A percentile compares a stretch with the other conserved stretches of the same genome.
Conservation (phyloP, 169 alveolate genomes). For the Plasmodium relictum region DNA sequence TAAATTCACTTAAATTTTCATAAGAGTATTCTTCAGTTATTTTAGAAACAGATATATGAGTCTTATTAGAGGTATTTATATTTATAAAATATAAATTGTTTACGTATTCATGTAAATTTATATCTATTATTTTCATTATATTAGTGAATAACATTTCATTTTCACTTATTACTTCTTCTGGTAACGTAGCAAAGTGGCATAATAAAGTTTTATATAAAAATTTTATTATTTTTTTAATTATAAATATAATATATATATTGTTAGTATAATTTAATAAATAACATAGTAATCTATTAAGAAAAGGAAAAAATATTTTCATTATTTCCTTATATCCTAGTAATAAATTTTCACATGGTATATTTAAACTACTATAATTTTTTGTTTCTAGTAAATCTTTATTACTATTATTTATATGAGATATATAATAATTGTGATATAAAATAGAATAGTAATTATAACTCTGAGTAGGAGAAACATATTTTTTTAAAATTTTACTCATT, state of each 20-base stretch:
- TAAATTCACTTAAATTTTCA: constrained; percentile 61
- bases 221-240: constrained; percentile 36
- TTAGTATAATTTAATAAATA: constrained; percentile 13
- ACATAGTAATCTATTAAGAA: constrained; percentile 40
- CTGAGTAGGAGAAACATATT: constrained; percentile 33
- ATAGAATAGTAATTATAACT: constrained; percentile 21
- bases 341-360: constrained; percentile 74
- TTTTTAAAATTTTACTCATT: constrained; percentile 60
- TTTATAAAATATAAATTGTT: constrained; percentile 56
- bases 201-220: constrained; percentile 50
- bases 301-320: constrained; percentile 49
- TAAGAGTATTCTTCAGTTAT: constrained; percentile 60
- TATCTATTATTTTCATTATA: constrained; percentile 58
- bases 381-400: constrained; percentile 51
- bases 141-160: constrained; percentile 45
- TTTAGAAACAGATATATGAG: constrained; percentile 50
- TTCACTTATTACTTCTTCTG: constrained; percentile 61
- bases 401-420: constrained; percentile 37
- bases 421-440: constrained; percentile 55
- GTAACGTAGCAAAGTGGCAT: constrained; percentile 36
- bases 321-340: constrained; percentile 67
- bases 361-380: constrained; percentile 35
- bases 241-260: constrained; percentile 40
- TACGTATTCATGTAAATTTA: constrained; percentile 46
- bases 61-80: not conserved